Conservation (phyloP, 345 rosid genomes). For the Pistacia vera region DNA sequence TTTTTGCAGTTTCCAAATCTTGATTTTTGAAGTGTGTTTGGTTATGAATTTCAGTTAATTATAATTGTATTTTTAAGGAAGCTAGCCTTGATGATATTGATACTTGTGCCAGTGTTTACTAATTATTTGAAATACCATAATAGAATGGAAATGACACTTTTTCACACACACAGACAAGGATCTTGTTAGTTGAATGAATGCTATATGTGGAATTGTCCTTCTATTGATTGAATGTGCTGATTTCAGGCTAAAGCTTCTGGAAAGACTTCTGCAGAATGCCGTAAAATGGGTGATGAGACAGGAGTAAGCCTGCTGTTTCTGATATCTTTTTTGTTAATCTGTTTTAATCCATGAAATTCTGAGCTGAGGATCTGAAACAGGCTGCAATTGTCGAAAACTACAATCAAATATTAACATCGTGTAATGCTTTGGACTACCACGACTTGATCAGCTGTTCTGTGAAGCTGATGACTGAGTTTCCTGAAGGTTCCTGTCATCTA, state of each 20-base stretch:
- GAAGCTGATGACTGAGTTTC: conserved; percentile 69
- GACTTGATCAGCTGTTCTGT: conserved; percentile 85
- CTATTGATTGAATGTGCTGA: neutral
- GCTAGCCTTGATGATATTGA: neutral
- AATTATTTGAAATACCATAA: neutral
- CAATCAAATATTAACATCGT: conserved; percentile 64
- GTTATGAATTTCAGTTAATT: neutral
- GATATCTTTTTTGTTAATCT: conserved; percentile 22
- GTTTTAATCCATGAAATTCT: conserved; percentile 29
- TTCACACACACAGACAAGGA: neutral
- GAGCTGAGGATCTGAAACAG: conserved; percentile 49
- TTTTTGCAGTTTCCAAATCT: neutral
- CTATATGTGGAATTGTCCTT: neutral
- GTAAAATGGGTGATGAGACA: conserved; percentile 61
- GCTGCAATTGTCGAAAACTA: conserved; percentile 74
- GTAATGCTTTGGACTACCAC: conserved; percentile 94
- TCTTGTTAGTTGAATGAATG: neutral
- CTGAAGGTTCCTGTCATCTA: conserved; percentile 64
- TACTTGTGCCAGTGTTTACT: neutral
- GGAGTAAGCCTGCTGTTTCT: conserved; percentile 62
- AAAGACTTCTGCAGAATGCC: conserved; percentile 62
- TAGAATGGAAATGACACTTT: neutral
- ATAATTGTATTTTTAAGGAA: neutral
- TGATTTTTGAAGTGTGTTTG: neutral
- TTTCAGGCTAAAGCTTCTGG: conserved; percentile 94